A percentile compares a stretch with the other conserved stretches of the same genome.
phyloP scores from a whole-genome alignment of 441 rosid genomes.

The Populus hybrid region DNA sequence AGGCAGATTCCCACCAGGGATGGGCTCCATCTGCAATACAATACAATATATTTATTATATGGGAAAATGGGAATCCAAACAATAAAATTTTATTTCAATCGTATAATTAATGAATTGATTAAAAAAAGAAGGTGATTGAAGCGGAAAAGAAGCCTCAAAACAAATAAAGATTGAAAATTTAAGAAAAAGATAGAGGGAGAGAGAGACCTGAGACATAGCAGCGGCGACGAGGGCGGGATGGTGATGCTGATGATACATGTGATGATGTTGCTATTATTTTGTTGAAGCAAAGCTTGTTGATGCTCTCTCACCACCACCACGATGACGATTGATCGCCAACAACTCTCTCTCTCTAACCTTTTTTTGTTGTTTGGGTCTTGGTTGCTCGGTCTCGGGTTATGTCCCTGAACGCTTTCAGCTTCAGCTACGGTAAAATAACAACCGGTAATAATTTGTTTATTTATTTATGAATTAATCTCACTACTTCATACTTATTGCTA shows the following conservation, averaged over 20 bases:
- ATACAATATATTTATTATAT: too few relatives aligned
- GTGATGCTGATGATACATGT: constrained; percentile 35
- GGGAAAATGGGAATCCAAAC: neutral
- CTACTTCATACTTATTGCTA: too few relatives aligned
- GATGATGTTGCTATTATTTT: constrained; percentile 13
- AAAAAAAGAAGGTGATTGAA: neutral
- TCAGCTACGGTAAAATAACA: neutral
- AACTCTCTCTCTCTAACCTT: neutral
- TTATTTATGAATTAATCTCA: too few relatives aligned
- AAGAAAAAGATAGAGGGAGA: neutral
- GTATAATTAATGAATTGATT: neutral
- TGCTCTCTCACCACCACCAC: constrained; percentile 24
- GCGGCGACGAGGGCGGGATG: constrained; percentile 47
- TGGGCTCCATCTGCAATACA: constrained; percentile 87
- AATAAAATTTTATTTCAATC: neutral
- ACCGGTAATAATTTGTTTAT: too few relatives aligned
- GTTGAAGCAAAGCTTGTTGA: constrained; percentile 42
- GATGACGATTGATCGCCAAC: neutral
- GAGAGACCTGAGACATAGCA: constrained; percentile 38
- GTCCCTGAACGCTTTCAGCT: neutral
- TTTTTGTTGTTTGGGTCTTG: too few relatives aligned
- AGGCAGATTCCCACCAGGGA: constrained; percentile 99
- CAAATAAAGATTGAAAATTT: neutral
- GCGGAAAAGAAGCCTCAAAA: neutral
- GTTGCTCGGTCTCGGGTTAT: too few relatives aligned